These are phyloP conservation scores for Gleditsia sinensis DNA, from an alignment of 306 rosid species.

Conservation along the genomic window DNA sequence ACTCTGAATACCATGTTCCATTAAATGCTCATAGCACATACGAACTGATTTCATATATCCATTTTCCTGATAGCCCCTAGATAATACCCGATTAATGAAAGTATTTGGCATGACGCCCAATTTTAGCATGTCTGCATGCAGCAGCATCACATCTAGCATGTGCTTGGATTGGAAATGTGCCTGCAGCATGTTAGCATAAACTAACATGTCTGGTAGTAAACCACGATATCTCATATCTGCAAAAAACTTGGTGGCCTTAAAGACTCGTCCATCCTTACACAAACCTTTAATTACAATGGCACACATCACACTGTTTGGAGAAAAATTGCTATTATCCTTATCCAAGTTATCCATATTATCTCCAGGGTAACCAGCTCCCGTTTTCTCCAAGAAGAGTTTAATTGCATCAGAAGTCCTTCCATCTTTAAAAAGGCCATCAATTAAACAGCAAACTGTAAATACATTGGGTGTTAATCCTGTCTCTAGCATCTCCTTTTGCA, in stretches of 20 bases:
- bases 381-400: conserved; percentile 55
- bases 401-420: conserved; percentile 61
- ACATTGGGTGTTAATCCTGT: conserved; percentile 56
- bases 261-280: conserved; percentile 56
- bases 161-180: conserved; percentile 56
- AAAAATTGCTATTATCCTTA: conserved; percentile 21
- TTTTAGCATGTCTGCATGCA: conserved; percentile 77
- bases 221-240: conserved; percentile 63
- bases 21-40: conserved; percentile 36
- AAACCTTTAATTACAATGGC: conserved; percentile 67
- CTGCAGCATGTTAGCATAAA: conserved; percentile 57
- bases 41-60: conserved; percentile 44
- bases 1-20: conserved; percentile 25
- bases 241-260: conserved; percentile 66
- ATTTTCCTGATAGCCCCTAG: conserved; percentile 51
- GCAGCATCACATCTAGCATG: conserved; percentile 58
- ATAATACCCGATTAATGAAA: conserved; percentile 35
- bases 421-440: conserved; percentile 69
- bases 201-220: conserved; percentile 51
- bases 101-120: conserved; percentile 53
- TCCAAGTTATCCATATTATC: conserved; percentile 7
- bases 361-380: conserved; percentile 26
- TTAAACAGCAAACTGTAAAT: conserved; percentile 57
- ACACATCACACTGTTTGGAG: conserved; percentile 55
- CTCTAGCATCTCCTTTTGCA: conserved; percentile 60